phyloP scores from a whole-genome alignment of 2,329 filamentous ascomycete genomes.

The Colletotrichum orchidophilum region DNA sequence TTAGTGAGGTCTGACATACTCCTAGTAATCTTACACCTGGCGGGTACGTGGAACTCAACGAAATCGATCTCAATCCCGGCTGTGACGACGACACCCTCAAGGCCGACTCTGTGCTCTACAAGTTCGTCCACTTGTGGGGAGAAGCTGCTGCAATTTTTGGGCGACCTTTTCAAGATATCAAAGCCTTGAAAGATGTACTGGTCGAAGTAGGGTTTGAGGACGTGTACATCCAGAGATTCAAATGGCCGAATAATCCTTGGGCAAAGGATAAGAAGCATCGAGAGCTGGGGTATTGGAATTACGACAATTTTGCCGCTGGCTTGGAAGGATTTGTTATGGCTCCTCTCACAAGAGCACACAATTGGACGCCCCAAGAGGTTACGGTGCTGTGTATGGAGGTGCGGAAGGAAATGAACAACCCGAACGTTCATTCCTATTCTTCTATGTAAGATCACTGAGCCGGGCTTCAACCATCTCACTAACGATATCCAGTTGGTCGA shows the following conservation, averaged over 20 bases:
- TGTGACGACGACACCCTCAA: conserved; percentile 52
- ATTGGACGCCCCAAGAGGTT: conserved; percentile 42
- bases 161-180: neutral
- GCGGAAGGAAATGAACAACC: conserved; percentile 40
- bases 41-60: conserved; percentile 53
- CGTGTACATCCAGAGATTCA: conserved; percentile 31
- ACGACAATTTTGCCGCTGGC: conserved; percentile 42
- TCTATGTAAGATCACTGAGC: conserved; percentile 30
- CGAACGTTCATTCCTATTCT: conserved; percentile 43
- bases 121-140: conserved; percentile 26
- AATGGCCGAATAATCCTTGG: conserved; percentile 48
- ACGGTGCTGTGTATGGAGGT: conserved; percentile 42
- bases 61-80: conserved; percentile 47
- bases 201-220: conserved; percentile 44
- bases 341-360: conserved; percentile 41
- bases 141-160: neutral
- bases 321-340: conserved; percentile 42
- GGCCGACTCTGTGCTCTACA: conserved; percentile 39
- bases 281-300: conserved; percentile 44
- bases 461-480: no score
- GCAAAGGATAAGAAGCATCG: conserved; percentile 44
- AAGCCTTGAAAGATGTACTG: conserved; percentile 20
- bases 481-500: no score
- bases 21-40: conserved; percentile 49
- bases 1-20: no score